Evolutionary conservation across 2,329 filamentous ascomycete species (phyloP).

Genomic region (Trichoderma cornu-damae): DNA sequence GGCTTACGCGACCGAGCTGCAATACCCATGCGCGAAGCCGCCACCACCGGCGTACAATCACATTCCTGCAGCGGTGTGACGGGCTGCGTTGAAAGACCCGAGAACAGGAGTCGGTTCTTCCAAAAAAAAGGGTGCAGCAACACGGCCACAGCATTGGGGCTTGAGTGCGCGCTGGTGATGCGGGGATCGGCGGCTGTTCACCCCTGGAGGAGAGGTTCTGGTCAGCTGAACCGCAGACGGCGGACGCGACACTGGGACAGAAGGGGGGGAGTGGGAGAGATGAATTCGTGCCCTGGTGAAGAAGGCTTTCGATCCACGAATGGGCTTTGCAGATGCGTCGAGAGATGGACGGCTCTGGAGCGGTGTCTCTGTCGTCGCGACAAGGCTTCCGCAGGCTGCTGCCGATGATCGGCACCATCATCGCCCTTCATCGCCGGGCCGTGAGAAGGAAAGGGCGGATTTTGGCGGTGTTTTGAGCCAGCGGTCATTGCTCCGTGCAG

Average conservation of each 20-base stretch:
- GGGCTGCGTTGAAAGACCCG: constrained; percentile 2
- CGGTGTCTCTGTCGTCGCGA: neutral
- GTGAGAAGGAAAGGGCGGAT: neutral
- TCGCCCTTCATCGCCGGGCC: neutral
- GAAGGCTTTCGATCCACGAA: neutral
- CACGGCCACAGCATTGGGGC: neutral
- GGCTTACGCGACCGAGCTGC: constrained; percentile 8
- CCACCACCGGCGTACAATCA: neutral
- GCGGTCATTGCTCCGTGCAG: too few relatives aligned
- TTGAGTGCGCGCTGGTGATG: neutral
- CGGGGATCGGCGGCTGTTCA: neutral
- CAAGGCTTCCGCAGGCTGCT: neutral
- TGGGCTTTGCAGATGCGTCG: neutral
- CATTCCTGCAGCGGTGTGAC: constrained; percentile 18
- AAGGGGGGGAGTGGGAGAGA: too few relatives aligned
- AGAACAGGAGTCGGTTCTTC: neutral
- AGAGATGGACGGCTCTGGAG: neutral
- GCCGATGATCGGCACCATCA: neutral
- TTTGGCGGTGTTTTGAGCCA: too few relatives aligned
- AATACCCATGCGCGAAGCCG: constrained; percentile 2
- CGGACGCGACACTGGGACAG: neutral
- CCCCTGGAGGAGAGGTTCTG: neutral
- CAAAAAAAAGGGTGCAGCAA: neutral
- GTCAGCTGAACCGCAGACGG: neutral
- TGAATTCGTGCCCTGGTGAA: neutral